Conservation (phyloP, 2,329 filamentous ascomycete genomes). For the Pseudogymnoascus sp. region DNA sequence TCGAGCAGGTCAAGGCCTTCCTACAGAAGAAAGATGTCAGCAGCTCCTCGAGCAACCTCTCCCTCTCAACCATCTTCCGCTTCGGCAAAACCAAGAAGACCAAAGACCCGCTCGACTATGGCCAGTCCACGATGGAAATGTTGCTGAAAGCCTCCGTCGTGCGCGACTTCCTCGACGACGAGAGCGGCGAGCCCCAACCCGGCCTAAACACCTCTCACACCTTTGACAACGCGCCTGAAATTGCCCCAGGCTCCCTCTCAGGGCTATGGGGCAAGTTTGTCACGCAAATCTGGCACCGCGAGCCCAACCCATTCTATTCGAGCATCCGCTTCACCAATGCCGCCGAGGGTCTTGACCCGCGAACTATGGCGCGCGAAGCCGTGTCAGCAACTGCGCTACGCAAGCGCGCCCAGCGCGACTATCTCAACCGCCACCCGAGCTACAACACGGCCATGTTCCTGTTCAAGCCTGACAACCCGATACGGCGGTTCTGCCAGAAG, state of each 20-base stretch:
- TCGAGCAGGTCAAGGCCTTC: conserved; percentile 94
- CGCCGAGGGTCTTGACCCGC: conserved; percentile 74
- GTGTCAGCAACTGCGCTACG: conserved; percentile 75
- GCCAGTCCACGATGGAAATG: conserved; percentile 89
- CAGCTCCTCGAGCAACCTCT: conserved; percentile 63
- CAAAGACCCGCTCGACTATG: conserved; percentile 84
- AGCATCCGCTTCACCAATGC: conserved; percentile 61
- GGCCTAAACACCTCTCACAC: conserved; percentile 20
- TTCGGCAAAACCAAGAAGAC: conserved; percentile 52
- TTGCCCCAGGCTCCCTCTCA: conserved; percentile 48
- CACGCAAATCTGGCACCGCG: conserved; percentile 51
- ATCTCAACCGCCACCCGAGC: conserved; percentile 73
- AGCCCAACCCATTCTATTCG: conserved; percentile 94
- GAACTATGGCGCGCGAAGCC: conserved; percentile 83
- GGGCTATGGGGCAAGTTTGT: conserved; percentile 55
- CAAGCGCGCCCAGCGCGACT: conserved; percentile 84
- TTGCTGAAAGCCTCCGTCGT: conserved; percentile 93
- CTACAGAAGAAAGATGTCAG: conserved; percentile 84
- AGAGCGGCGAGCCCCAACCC: conserved; percentile 37
- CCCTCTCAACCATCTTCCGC: conserved; percentile 64
- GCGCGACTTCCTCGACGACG: conserved; percentile 84
- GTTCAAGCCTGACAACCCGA: conserved; percentile 68
- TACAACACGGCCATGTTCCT: conserved; percentile 92
- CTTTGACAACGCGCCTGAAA: conserved; percentile 6
- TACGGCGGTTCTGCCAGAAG: conserved; percentile 77